Conservation (phyloP, 106 monocot genomes). For the Narthecium ossifragum region DNA sequence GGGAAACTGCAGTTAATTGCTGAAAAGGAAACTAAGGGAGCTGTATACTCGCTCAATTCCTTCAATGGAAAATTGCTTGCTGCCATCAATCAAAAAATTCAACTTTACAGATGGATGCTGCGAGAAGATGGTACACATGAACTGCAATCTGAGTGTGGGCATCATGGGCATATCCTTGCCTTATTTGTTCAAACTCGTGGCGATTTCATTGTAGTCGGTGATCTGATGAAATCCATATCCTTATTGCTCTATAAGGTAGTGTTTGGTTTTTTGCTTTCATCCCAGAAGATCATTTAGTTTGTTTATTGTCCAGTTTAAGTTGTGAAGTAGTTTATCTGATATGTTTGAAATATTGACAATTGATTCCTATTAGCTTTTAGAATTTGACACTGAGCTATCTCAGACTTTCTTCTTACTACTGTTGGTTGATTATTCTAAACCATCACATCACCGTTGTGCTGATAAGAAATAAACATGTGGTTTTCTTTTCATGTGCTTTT, state of each 20-base stretch:
- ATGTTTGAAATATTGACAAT: no score
- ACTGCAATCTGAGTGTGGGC: conserved; percentile 90
- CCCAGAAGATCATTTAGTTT: no score
- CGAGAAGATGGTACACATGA: conserved; percentile 90
- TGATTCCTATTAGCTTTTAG: no score
- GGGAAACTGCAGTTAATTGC: conserved; percentile 88
- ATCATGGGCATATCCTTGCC: conserved; percentile 95
- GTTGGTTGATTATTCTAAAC: no score
- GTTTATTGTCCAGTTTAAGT: no score
- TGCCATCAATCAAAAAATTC: conserved; percentile 98
- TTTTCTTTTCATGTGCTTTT: no score
- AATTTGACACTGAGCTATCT: no score
- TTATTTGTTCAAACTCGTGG: conserved; percentile 94
- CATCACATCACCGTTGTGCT: no score
- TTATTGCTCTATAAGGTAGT: conserved; percentile 85
- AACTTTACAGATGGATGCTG: conserved; percentile 79
- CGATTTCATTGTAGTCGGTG: conserved; percentile 97
- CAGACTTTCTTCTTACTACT: no score
- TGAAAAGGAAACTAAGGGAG: conserved; percentile 96
- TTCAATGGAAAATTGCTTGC: conserved; percentile 96
- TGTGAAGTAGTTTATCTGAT: no score
- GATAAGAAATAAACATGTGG: no score
- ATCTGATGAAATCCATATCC: conserved; percentile 98
- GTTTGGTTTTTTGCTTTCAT: no score
- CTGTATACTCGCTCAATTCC: conserved; percentile 89